Conservation (phyloP, 768 basidiomycete species). For the Termitomyces sp. region DNA sequence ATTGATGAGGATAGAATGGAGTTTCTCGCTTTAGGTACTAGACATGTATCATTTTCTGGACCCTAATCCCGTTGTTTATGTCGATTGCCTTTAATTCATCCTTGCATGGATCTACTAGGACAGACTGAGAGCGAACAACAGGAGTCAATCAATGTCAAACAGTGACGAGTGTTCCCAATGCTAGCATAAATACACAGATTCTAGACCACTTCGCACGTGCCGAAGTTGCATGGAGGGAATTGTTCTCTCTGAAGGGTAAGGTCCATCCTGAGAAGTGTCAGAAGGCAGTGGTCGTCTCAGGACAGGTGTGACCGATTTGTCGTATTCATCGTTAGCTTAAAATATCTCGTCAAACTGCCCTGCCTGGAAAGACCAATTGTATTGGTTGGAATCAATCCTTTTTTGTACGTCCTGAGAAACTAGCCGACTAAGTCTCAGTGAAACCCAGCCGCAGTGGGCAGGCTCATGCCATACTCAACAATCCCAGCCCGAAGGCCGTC, state of each 20-base stretch:
- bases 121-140: too few relatives aligned
- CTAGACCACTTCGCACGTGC: not conserved
- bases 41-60: too few relatives aligned
- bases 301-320: not conserved
- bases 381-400: constrained; percentile 22
- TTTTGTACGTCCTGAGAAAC: constrained; percentile 21
- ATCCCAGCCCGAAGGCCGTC: constrained; percentile 16
- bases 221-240: not conserved
- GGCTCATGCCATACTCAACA: constrained; percentile 20
- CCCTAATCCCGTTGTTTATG: not conserved
- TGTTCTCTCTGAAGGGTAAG: not conserved
- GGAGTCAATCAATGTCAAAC: too few relatives aligned
- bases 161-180: constrained; percentile 8
- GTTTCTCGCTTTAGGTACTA: too few relatives aligned
- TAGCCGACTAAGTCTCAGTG: constrained; percentile 11
- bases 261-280: not conserved
- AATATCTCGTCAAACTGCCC: not conserved
- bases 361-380: constrained; percentile 17
- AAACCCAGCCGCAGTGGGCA: constrained; percentile 18
- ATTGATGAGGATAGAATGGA: too few relatives aligned
- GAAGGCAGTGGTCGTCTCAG: not conserved
- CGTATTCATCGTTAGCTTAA: not conserved
- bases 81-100: not conserved
- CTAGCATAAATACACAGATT: not conserved
- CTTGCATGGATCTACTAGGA: not conserved